Conservation (phyloP, 805 yeast species). For the Kazachstania africana region DNA sequence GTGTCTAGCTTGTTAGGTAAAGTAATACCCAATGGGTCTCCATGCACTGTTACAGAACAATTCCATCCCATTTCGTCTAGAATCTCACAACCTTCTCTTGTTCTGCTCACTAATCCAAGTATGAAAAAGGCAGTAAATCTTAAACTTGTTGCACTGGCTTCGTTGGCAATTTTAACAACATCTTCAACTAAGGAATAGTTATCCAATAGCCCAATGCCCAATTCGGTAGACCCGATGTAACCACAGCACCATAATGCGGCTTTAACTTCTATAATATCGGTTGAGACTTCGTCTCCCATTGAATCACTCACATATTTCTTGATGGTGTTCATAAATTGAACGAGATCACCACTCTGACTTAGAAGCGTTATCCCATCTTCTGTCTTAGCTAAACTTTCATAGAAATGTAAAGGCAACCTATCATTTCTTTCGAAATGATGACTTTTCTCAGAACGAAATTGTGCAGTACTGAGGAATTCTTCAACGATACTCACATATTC, state of each 20-base stretch:
- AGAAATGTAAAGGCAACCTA: conserved; percentile 53
- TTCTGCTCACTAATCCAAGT: conserved; percentile 60
- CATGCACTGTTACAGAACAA: conserved; percentile 33
- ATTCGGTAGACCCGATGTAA: conserved; percentile 58
- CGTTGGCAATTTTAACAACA: conserved; percentile 38
- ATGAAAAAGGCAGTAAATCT: conserved; percentile 70
- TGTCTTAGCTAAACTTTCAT: conserved; percentile 68
- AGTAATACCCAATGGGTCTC: conserved; percentile 33
- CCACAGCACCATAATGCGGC: conserved; percentile 85
- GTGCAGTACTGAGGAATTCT: conserved; percentile 17
- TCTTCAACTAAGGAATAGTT: conserved; percentile 39
- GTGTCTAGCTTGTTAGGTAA: conserved; percentile 28
- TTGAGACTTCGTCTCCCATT: conserved; percentile 12
- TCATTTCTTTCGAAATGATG: conserved; percentile 6
- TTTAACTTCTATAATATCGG: conserved; percentile 40
- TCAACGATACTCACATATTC: conserved; percentile 41
- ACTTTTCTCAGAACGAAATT: neutral
- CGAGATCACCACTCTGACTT: conserved; percentile 36
- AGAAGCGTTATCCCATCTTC: conserved; percentile 65
- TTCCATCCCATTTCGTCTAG: conserved; percentile 75
- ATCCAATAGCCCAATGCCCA: conserved; percentile 55
- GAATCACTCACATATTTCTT: conserved; percentile 21
- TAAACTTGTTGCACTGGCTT: conserved; percentile 43
- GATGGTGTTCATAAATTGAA: conserved; percentile 28
- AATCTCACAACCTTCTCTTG: conserved; percentile 72